Evolutionary conservation across 78 protist species (phyloP), one percentile per base, ranked within the genome.

Genomic region (Dictyostelium capitatum): DNA sequence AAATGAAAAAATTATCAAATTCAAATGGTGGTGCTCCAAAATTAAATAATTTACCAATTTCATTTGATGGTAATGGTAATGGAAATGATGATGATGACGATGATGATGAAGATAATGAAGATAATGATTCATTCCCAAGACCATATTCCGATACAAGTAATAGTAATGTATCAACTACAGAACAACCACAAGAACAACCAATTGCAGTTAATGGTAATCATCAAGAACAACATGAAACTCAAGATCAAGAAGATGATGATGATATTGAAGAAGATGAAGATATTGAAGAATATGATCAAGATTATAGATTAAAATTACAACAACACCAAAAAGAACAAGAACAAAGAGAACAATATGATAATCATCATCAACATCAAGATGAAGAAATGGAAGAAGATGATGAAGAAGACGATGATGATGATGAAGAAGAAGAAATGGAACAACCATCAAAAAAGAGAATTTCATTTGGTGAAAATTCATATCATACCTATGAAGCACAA

Each of bases 361-460:
- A 64, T 19, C 32, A 28, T 19, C 10, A 25, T 14, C 69, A 48
- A 70, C 43, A 59, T 50, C 47, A 56, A 28, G 70, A 46, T 19
- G 93, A 77, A 25, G 59, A 62, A 3, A 37, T 37, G 2, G 83
- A 75, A 11, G 79, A 75, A 23, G 75, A 85, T 0, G 83, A 85
- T 4, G 92, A 85, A 41, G 92, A 85, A 8, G 78, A 67, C 6
- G 64, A 82, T 15, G 80, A 48, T 2, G 48, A 53, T 17, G 23
- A 17, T 3, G 64, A 30, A 12, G 17, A 25, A 53, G 46, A 75
- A 53, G 30, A 4, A 6, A 14, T 46, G 11, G 30, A 17, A n/a
- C 4, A 57, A 57, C 62, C 91, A 83, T 2, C 37, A 0, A 87
- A 87, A 43, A 87, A 77, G 83, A 87, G 54, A 48, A 82, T 87